Conservation (phyloP, 805 yeast genomes). For the Ogataea methanolica region DNA sequence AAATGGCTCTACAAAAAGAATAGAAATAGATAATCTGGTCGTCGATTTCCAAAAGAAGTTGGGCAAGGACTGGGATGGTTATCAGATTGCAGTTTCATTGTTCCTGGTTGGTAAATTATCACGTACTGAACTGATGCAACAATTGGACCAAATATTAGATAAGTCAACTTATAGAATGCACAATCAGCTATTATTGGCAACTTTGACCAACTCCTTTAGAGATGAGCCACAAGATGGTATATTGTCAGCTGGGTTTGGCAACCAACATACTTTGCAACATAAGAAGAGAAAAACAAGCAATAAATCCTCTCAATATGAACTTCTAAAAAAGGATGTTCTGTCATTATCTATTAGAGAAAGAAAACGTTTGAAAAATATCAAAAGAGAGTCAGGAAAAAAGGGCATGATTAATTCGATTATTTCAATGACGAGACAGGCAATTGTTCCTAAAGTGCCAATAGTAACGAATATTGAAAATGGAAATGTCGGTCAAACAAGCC, state of each 20-base stretch:
- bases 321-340: conserved; percentile 80
- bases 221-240: conserved; percentile 64
- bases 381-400: conserved; percentile 76
- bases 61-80: conserved; percentile 82
- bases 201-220: conserved; percentile 77
- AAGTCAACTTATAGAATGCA: conserved; percentile 56
- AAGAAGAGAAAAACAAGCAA: conserved; percentile 44
- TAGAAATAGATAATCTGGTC: conserved; percentile 64
- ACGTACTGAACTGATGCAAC: conserved; percentile 63
- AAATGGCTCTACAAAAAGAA: conserved; percentile 30
- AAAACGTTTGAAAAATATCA: conserved; percentile 75
- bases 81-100: conserved; percentile 71
- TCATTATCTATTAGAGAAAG: conserved; percentile 82
- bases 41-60: conserved; percentile 65
- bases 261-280: conserved; percentile 18
- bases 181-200: conserved; percentile 75
- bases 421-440: conserved; percentile 64
- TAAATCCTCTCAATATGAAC: conserved; percentile 69
- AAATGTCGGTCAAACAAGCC: conserved; percentile 43
- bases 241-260: conserved; percentile 45
- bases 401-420: conserved; percentile 68
- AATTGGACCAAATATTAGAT: conserved; percentile 52
- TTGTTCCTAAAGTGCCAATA: conserved; percentile 82
- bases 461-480: conserved; percentile 34
- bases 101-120: conserved; percentile 79